phyloP scores from a whole-genome alignment of 169 alveolate species.

The Theileria equi region DNA sequence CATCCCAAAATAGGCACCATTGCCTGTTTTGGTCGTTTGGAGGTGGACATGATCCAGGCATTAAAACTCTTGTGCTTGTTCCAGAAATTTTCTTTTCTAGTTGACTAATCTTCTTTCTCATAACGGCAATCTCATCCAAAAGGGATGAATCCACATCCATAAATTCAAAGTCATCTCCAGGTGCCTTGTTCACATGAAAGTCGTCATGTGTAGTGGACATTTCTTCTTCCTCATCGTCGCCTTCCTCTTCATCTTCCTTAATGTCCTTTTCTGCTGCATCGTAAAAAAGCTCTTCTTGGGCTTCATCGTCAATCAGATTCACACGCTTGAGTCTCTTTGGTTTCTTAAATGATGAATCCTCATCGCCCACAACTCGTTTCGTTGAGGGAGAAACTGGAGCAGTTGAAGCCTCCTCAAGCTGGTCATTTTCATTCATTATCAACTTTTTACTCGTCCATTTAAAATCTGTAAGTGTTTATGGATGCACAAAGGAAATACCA shows the following conservation, averaged over 20 bases:
- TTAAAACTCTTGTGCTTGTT: slow-evolving; percentile 3
- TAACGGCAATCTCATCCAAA: slow-evolving; percentile 21
- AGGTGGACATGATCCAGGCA: slow-evolving; percentile 59
- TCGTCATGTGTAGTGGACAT: background rate
- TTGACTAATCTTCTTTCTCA: slow-evolving; percentile 27
- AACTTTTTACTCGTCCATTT: background rate
- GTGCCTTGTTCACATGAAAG: too few species aligned
- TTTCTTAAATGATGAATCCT: background rate
- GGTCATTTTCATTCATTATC: background rate
- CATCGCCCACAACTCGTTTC: background rate
- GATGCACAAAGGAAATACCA: too few species aligned
- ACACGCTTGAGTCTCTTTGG: background rate
- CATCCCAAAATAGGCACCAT: slow-evolving; percentile 60
- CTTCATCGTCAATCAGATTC: background rate
- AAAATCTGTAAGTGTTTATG: too few species aligned
- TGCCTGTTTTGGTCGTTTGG: slow-evolving; percentile 50
- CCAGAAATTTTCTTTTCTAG: slow-evolving; percentile 15
- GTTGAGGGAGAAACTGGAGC: background rate
- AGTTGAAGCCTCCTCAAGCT: background rate
- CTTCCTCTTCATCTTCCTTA: slow-evolving; percentile 36
- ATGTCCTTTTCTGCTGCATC: background rate
- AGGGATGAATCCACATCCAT: slow-evolving; percentile 6
- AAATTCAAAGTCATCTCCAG: slow-evolving; percentile 3
- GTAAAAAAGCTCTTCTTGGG: background rate
- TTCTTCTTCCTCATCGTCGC: slow-evolving; percentile 11